Evolutionary conservation across 805 yeast genomes (phyloP).

Genomic region (Saccharomyces eubayanus): DNA sequence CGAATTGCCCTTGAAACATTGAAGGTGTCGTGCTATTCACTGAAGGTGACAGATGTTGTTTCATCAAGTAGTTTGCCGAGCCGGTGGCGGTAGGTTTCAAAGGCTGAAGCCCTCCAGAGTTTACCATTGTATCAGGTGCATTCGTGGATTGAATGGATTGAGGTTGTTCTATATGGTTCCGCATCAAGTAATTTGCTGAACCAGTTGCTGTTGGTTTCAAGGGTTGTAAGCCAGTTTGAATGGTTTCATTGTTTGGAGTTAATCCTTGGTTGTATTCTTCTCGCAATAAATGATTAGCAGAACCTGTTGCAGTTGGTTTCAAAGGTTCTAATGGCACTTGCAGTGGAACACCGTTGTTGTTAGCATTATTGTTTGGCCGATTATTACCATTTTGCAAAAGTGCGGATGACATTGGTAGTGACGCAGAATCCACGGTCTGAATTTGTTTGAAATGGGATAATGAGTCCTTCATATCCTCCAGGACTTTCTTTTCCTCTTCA

Average conservation of each 20-base stretch:
- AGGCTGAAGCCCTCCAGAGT: constrained; percentile 20
- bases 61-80: constrained; percentile 28
- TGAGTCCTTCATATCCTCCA: constrained; percentile 67
- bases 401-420: constrained; percentile 5
- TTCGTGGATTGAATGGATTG: background rate
- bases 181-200: constrained; percentile 32
- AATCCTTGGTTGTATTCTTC: constrained; percentile 13
- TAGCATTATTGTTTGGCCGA: background rate
- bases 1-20: constrained; percentile 8
- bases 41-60: constrained; percentile 26
- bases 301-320: constrained; percentile 31
- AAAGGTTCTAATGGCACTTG: constrained; percentile 25
- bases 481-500: constrained; percentile 61
- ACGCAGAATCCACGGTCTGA: constrained; percentile 54
- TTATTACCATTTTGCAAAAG: constrained; percentile 1
- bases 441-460: constrained; percentile 69
- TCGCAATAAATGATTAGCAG: constrained; percentile 27
- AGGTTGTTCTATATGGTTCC: constrained; percentile 12
- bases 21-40: constrained; percentile 4
- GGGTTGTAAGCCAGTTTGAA: constrained; percentile 12
- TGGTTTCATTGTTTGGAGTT: background rate
- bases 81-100: constrained; percentile 31
- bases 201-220: constrained; percentile 36
- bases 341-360: background rate
- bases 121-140: background rate